Evolutionary conservation across 225 moss, liverwort and hornwort genomes (phyloP).

Genomic region (Asterella californica): DNA sequence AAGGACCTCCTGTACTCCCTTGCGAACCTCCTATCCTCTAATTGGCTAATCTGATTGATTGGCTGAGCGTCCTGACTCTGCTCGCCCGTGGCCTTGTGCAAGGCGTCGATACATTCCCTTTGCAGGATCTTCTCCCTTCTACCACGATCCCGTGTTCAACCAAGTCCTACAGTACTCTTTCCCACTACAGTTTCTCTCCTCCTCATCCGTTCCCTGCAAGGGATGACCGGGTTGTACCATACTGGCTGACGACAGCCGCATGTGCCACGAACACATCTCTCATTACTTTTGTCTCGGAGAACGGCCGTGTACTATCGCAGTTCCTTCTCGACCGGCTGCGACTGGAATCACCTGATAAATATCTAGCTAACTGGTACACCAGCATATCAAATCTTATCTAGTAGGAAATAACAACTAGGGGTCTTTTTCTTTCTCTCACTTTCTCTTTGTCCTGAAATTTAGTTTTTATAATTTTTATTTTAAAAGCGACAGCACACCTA

Average conservation of each 20-base stretch:
- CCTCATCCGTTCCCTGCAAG: not conserved
- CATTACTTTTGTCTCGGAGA: not conserved
- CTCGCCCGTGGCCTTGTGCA: not conserved
- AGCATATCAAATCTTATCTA: not conserved
- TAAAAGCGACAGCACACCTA: no score
- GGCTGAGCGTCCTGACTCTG: not conserved
- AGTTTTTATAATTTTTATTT: no score
- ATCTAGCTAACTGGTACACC: not conserved
- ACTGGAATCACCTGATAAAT: not conserved
- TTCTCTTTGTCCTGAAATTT: not conserved
- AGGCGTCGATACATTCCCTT: slow-evolving; percentile 9
- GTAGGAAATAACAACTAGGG: not conserved
- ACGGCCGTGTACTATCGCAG: not conserved
- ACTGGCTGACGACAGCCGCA: slow-evolving; percentile 2
- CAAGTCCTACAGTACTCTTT: not conserved
- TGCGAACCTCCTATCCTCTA: not conserved
- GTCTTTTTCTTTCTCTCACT: no score
- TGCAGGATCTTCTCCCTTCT: not conserved
- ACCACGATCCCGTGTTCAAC: not conserved
- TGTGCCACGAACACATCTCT: not conserved
- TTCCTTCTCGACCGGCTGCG: slow-evolving; percentile 3
- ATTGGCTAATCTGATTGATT: not conserved
- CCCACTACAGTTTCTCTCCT: not conserved
- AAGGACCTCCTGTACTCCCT: not conserved
- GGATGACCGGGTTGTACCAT: not conserved